phyloP scores from a whole-genome alignment of 1,284 basidiomycete genomes.

The Trichosporon coremiiforme region DNA sequence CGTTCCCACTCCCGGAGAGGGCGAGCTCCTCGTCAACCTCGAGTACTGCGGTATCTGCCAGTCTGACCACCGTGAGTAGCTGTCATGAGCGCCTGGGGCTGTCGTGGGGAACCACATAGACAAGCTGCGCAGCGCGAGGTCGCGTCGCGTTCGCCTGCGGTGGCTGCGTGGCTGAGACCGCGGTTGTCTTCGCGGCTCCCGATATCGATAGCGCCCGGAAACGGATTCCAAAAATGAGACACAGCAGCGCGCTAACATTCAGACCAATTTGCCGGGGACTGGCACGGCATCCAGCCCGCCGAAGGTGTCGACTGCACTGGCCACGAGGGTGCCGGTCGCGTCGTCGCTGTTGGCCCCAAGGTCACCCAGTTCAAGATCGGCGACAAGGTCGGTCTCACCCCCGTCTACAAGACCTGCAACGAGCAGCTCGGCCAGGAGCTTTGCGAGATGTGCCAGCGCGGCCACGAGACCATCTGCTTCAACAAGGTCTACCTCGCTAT shows the following conservation, averaged over 20 bases:
- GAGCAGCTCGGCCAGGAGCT: slow-evolving; percentile 20
- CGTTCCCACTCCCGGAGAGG: slow-evolving; percentile 28
- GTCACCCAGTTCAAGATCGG: slow-evolving; percentile 31
- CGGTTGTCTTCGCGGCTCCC: not conserved
- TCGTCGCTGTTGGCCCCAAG: slow-evolving; percentile 29
- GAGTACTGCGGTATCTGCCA: slow-evolving; percentile 32
- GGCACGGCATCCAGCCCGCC: slow-evolving; percentile 20
- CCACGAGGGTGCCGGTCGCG: slow-evolving; percentile 33
- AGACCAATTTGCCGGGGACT: slow-evolving; percentile 31
- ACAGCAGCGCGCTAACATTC: slow-evolving; percentile 15
- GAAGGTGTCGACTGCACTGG: slow-evolving; percentile 31
- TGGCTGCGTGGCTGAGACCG: not conserved
- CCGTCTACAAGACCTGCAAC: slow-evolving; percentile 25
- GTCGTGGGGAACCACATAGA: too few species aligned
- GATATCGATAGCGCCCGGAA: not conserved
- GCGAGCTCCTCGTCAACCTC: slow-evolving; percentile 33
- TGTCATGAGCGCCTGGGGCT: too few species aligned
- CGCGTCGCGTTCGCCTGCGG: not conserved
- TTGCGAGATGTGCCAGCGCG: slow-evolving; percentile 31
- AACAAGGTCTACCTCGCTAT: slow-evolving; percentile 26
- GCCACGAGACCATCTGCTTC: slow-evolving; percentile 31
- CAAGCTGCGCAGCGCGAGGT: too few species aligned
- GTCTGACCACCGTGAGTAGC: slow-evolving; percentile 32
- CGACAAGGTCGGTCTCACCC: slow-evolving; percentile 30
- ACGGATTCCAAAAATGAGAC: not conserved